Evolutionary conservation across 768 basidiomycete genomes (phyloP).

Genomic region (Pleurotus giganteus): DNA sequence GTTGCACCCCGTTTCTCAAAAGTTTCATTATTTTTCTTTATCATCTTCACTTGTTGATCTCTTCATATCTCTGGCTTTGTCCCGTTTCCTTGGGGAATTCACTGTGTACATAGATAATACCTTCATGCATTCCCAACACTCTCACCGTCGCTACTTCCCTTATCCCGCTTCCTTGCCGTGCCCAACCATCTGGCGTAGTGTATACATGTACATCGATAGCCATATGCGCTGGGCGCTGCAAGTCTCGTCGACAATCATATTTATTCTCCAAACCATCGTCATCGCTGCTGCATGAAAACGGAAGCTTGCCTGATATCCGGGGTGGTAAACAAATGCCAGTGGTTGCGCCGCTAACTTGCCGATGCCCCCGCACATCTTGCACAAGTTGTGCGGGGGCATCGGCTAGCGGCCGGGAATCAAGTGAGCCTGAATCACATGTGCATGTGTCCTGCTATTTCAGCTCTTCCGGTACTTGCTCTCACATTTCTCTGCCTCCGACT

Average conservation of each 20-base stretch:
- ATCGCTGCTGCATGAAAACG: background rate
- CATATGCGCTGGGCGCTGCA: slow-evolving; percentile 8
- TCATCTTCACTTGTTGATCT: slow-evolving; percentile 16
- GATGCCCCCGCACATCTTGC: too few relatives aligned
- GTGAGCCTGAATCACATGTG: slow-evolving; percentile 11
- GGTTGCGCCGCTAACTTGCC: too few relatives aligned
- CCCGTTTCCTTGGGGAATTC: slow-evolving; percentile 19
- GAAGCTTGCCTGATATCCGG: background rate
- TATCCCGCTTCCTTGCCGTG: background rate
- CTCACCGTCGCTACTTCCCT: slow-evolving; percentile 24
- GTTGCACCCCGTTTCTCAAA: slow-evolving; percentile 12
- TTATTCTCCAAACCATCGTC: background rate
- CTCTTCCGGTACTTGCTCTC: too few relatives aligned
- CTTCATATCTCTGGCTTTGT: slow-evolving; percentile 20
- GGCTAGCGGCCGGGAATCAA: background rate
- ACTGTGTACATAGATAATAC: slow-evolving; percentile 9
- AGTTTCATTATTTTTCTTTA: slow-evolving; percentile 17
- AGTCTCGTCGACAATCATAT: background rate
- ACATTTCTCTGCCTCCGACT: too few relatives aligned
- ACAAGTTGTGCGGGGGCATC: background rate
- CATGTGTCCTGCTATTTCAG: slow-evolving; percentile 12
- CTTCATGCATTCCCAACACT: slow-evolving; percentile 15
- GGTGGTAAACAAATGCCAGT: too few relatives aligned
- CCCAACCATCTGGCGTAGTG: slow-evolving; percentile 8
- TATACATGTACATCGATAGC: slow-evolving; percentile 7